phyloP scores from a whole-genome alignment of 192 early-diverging fungal species.

The Mortierella alpina region DNA sequence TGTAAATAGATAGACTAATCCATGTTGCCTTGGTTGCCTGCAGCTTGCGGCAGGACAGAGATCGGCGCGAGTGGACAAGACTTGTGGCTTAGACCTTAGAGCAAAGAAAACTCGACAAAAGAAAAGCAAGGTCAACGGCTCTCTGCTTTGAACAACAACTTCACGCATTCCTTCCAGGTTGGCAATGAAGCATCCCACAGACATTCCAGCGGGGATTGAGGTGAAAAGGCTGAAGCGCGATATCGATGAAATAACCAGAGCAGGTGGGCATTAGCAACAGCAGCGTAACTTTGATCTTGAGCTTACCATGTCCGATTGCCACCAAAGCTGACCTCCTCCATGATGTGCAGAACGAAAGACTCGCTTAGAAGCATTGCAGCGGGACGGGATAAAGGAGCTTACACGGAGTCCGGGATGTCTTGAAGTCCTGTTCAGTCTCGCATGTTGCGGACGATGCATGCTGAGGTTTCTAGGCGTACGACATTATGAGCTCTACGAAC shows the following conservation, averaged over 20 bases:
- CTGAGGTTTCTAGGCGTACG: slow-evolving; percentile 41
- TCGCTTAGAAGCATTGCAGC: slow-evolving; percentile 14
- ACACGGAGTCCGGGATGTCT: slow-evolving; percentile 4
- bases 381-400: slow-evolving; percentile 5
- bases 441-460: slow-evolving; percentile 53
- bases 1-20: too few species aligned
- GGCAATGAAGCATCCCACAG: slow-evolving; percentile 20
- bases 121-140: background rate
- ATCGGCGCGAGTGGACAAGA: too few species aligned
- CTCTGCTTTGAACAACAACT: background rate
- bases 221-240: slow-evolving; percentile 29
- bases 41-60: too few species aligned
- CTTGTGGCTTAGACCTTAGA: background rate
- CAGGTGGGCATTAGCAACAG: background rate
- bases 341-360: slow-evolving; percentile 13
- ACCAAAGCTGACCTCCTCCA: background rate
- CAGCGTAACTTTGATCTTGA: too few species aligned
- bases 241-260: background rate
- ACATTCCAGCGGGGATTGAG: slow-evolving; percentile 7
- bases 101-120: background rate
- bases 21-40: too few species aligned
- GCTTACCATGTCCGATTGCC: background rate
- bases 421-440: slow-evolving; percentile 31
- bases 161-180: background rate
- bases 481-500: slow-evolving; percentile 44